Evolutionary conservation across 345 rosid species (phyloP).

Genomic region (Anastatica hierochuntica): DNA sequence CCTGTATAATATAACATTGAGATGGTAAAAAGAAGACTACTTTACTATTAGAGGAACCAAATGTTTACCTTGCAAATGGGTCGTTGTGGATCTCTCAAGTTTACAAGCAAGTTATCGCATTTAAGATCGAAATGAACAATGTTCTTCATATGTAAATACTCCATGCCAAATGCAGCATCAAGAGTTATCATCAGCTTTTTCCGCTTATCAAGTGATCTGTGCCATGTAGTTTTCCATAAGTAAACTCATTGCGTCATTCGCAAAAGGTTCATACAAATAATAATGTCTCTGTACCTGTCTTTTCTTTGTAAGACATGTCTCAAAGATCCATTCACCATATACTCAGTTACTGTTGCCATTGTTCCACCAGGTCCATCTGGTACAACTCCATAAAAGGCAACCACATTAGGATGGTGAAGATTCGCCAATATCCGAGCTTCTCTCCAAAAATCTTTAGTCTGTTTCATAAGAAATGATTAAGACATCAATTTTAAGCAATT

Average conservation of each 20-base stretch:
- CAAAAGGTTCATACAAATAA: neutral
- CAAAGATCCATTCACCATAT: slow-evolving; percentile 84
- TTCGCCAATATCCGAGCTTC: slow-evolving; percentile 79
- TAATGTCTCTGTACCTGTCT: slow-evolving; percentile 36
- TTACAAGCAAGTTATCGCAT: slow-evolving; percentile 87
- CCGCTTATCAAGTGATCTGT: slow-evolving; percentile 72
- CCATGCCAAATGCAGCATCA: slow-evolving; percentile 98
- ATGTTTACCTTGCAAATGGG: slow-evolving; percentile 78
- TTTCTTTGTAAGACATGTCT: slow-evolving; percentile 63
- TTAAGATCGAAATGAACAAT: slow-evolving; percentile 94
- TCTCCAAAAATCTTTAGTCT: slow-evolving; percentile 86
- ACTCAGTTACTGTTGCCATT: slow-evolving; percentile 84
- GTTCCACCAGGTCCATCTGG: slow-evolving; percentile 87
- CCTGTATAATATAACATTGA: slow-evolving; percentile 32
- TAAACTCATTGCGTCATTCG: slow-evolving; percentile 1
- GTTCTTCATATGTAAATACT: slow-evolving; percentile 73
- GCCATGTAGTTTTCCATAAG: slow-evolving; percentile 9
- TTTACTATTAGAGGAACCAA: neutral
- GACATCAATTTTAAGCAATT: too few relatives aligned
- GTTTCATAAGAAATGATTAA: neutral
- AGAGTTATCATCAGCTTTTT: slow-evolving; percentile 61
- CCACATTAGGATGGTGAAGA: slow-evolving; percentile 93
- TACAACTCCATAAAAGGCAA: slow-evolving; percentile 89
- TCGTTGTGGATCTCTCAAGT: slow-evolving; percentile 79
- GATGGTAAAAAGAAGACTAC: neutral